A percentile compares a stretch with the other conserved stretches of the same genome.
Conservation (phyloP, 768 basidiomycete genomes). For the Leccinum subgranulosum region DNA sequence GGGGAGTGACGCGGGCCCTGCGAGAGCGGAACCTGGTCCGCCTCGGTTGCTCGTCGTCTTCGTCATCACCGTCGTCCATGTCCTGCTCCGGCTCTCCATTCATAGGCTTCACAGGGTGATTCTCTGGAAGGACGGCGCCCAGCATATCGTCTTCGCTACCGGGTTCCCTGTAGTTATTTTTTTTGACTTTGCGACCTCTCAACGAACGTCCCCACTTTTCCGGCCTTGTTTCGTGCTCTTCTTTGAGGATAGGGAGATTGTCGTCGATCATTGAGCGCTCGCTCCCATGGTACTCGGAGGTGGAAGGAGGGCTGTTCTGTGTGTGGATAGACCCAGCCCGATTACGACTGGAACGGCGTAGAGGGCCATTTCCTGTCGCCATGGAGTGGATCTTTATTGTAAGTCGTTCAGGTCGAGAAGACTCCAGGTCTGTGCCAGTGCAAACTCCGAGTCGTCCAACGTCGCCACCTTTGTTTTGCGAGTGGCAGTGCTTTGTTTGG, state of each 20-base stretch:
- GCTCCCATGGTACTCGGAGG: constrained; percentile 33
- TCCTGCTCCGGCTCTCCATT: constrained; percentile 20
- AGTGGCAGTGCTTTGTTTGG: constrained; percentile 30
- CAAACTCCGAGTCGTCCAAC: constrained; percentile 14
- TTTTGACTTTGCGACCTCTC: constrained; percentile 42
- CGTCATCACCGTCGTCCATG: constrained; percentile 33
- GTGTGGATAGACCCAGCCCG: constrained; percentile 21
- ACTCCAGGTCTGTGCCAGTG: constrained; percentile 16
- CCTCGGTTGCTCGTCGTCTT: constrained; percentile 26
- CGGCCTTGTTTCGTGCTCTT: constrained; percentile 1
- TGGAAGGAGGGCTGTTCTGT: constrained; percentile 25
- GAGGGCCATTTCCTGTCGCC: constrained; percentile 7
- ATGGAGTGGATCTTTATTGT: constrained; percentile 25
- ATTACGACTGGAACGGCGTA: constrained; percentile 27
- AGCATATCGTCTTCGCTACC: constrained; percentile 40
- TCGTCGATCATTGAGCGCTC: constrained; percentile 33
- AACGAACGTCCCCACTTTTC: constrained; percentile 23
- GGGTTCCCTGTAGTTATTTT: constrained; percentile 43
- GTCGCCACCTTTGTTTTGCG: constrained; percentile 31
- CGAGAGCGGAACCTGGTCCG: constrained; percentile 14
- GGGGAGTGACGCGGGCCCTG: constrained; percentile 23
- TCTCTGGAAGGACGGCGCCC: constrained; percentile 8
- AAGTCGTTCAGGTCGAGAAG: constrained; percentile 8
- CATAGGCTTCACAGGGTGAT: constrained; percentile 12
- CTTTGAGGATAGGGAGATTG: constrained; percentile 1